Conservation (phyloP, 2,329 filamentous ascomycete genomes). For the Ophiostoma ips region DNA sequence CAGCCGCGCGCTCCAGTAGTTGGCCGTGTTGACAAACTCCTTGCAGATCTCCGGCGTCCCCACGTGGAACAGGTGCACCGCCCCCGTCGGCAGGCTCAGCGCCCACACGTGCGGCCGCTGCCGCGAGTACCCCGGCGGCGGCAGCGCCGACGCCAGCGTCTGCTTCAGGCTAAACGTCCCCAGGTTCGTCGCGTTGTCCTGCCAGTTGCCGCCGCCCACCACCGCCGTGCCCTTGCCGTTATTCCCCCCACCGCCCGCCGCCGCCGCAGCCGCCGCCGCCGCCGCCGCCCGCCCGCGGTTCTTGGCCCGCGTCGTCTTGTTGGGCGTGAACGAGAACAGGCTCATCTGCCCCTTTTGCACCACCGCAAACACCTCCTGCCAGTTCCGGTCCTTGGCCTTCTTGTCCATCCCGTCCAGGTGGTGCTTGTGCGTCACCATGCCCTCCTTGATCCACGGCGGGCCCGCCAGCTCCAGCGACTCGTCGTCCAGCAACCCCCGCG, state of each 20-base stretch:
- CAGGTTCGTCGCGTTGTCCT: conserved; percentile 83
- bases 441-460: conserved; percentile 97
- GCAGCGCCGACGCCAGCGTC: conserved; percentile 79
- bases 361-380: conserved; percentile 91
- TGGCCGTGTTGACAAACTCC: conserved; percentile 87
- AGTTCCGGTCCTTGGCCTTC: conserved; percentile 84
- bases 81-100: conserved; percentile 77
- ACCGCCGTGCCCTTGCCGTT: conserved; percentile 42
- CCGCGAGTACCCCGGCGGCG: conserved; percentile 85
- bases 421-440: conserved; percentile 90
- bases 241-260: no score
- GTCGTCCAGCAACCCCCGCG: conserved; percentile 58
- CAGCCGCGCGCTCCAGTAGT: conserved; percentile 92
- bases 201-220: conserved; percentile 96
- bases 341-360: conserved; percentile 91
- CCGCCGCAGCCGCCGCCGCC: no score
- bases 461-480: conserved; percentile 83
- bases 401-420: conserved; percentile 84
- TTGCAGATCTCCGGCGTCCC: conserved; percentile 88
- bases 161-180: conserved; percentile 81
- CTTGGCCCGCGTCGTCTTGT: conserved; percentile 61
- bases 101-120: conserved; percentile 87
- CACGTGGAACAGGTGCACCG: conserved; percentile 95
- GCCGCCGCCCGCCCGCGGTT: conserved; percentile 37
- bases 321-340: conserved; percentile 81